A percentile compares a stretch with the other conserved stretches of the same genome.
Evolutionary conservation across 2,329 filamentous ascomycete species (phyloP).

Genomic region (Ophioceras dolichostomum): DNA sequence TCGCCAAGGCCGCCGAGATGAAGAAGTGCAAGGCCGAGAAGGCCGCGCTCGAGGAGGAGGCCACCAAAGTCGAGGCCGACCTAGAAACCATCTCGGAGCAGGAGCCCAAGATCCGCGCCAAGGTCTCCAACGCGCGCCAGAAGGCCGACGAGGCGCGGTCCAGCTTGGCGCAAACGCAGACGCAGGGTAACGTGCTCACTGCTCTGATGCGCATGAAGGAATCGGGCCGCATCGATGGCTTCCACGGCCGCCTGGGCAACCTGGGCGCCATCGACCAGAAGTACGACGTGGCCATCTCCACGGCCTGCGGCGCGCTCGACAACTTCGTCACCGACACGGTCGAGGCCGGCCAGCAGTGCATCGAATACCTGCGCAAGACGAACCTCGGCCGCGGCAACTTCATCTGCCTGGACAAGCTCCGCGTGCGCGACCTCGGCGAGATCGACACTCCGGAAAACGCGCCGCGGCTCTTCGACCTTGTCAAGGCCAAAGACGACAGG

Average conservation of each 20-base stretch:
- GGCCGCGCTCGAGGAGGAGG: slow-evolving; percentile 60
- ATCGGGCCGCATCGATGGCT: slow-evolving; percentile 91
- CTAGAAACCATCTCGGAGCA: slow-evolving; percentile 59
- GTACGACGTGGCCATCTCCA: slow-evolving; percentile 97
- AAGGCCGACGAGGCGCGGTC: slow-evolving; percentile 94
- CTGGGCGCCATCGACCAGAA: slow-evolving; percentile 85
- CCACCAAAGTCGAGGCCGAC: slow-evolving; percentile 57
- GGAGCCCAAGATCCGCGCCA: slow-evolving; percentile 71
- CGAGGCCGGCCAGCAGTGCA: slow-evolving; percentile 93
- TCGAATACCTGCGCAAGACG: slow-evolving; percentile 94
- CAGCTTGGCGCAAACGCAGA: slow-evolving; percentile 80
- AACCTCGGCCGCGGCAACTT: slow-evolving; percentile 95
- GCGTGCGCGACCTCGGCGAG: slow-evolving; percentile 61
- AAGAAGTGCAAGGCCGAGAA: slow-evolving; percentile 65
- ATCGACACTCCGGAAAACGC: slow-evolving; percentile 88
- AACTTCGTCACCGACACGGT: slow-evolving; percentile 97
- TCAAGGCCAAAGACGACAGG: slow-evolving; percentile 76
- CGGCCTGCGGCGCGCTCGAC: slow-evolving; percentile 80
- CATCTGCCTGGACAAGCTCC: slow-evolving; percentile 83
- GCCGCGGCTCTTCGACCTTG: slow-evolving; percentile 83
- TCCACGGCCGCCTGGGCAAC: slow-evolving; percentile 90
- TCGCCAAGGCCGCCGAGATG: slow-evolving; percentile 60
- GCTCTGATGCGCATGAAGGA: slow-evolving; percentile 92
- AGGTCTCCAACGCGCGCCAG: slow-evolving; percentile 80
- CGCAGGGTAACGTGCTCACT: slow-evolving; percentile 81